A percentile compares a stretch with the other conserved stretches of the same genome.
Conservation (phyloP, 1,284 basidiomycete species). For the Tilletia indica region DNA sequence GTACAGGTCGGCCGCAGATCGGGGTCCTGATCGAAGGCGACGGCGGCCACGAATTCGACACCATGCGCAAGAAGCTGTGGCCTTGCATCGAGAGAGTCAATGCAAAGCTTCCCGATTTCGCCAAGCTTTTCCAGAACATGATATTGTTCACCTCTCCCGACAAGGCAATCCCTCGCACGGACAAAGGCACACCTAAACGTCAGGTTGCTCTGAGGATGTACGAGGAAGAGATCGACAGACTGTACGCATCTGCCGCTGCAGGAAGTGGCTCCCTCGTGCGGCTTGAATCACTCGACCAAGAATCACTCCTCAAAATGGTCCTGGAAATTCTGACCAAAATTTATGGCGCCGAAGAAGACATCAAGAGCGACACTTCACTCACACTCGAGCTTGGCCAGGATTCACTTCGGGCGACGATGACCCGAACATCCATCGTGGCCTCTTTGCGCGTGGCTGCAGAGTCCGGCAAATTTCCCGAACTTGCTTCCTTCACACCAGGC, state of each 20-base stretch:
- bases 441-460: constrained; percentile 1
- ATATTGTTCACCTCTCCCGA: constrained; percentile 3
- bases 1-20: background rate
- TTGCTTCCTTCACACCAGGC: background rate
- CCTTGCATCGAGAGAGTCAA: background rate
- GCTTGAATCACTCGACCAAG: background rate
- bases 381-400: constrained; percentile 13
- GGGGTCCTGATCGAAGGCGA: background rate
- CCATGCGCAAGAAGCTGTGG: constrained; percentile 8
- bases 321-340: background rate
- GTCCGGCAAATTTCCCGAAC: background rate
- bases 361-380: background rate
- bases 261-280: background rate
- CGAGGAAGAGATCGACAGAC: background rate
- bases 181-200: constrained; percentile 12
- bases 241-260: background rate
- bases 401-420: constrained; percentile 4
- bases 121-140: constrained; percentile 14
- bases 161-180: background rate
- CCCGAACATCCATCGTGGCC: background rate
- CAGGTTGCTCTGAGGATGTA: background rate
- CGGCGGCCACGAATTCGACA: background rate
- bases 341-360: background rate
- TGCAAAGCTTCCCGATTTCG: constrained; percentile 11
- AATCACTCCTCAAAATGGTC: background rate